A percentile compares a stretch with the other conserved stretches of the same genome.
These are phyloP conservation scores for Aspergillus incahuasiensis DNA, from an alignment of 495 filamentous ascomycete genomes.

Conservation along the genomic window DNA sequence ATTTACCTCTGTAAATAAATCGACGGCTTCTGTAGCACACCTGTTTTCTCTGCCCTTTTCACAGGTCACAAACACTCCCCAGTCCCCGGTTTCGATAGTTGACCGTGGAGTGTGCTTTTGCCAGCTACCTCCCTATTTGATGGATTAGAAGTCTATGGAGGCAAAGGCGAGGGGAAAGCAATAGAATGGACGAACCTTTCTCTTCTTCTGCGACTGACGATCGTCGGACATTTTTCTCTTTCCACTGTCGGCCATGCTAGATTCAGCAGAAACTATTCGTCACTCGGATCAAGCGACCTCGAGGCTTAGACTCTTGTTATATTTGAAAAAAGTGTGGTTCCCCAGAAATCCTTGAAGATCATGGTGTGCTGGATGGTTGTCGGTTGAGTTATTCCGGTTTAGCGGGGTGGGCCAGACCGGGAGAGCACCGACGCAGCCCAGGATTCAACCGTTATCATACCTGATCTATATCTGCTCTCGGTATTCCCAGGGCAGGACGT, in stretches of 20 bases:
- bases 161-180: neutral
- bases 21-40: constrained; percentile 65
- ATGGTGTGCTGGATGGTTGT: neutral
- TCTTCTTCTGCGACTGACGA: constrained; percentile 28
- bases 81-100: constrained; percentile 66
- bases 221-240: constrained; percentile 33
- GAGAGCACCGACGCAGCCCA: neutral
- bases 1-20: constrained; percentile 70
- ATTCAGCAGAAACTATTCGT: neutral
- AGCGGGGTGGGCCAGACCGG: neutral
- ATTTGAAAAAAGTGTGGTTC: neutral
- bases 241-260: constrained; percentile 22
- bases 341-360: constrained; percentile 6
- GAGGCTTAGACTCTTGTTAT: neutral
- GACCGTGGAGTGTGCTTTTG: constrained; percentile 26
- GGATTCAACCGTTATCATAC: neutral
- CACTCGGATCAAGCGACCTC: too few species aligned
- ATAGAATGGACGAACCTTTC: constrained; percentile 30
- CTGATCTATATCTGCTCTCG: neutral
- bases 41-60: constrained; percentile 73
- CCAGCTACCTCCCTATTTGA: constrained; percentile 26
- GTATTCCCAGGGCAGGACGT: neutral
- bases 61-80: constrained; percentile 87
- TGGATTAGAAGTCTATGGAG: constrained; percentile 8
- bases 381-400: constrained; percentile 6